Evolutionary conservation across 257 asterid species (phyloP), one percentile per base, ranked within the genome.

Genomic region (Solanum chmielewskii): DNA sequence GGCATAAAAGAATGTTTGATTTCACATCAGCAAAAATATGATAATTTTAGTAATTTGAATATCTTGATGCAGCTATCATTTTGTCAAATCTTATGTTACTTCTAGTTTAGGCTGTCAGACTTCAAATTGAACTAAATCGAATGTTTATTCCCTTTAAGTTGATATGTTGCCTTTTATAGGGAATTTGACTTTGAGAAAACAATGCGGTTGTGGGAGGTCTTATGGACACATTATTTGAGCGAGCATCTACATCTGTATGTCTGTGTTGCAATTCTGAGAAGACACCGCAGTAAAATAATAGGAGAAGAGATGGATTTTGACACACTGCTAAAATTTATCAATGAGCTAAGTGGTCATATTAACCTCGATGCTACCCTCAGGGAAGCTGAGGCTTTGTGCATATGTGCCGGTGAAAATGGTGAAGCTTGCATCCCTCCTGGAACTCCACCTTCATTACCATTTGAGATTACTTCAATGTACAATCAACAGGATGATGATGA

Each of bases 321-420:
- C 91, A 95, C 99, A 4, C 98, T 97, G 70, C 93, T 97, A 23
- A 97, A 97, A 86, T 97, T 97, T 87, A 97, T 97, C 87, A 97
- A 97, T 31, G 99, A 94, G 88, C 90, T 97, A 87, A 97, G 99
- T 49, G 98, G 98, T 86, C 94, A 92, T 8, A 96, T 97, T 16
- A 96, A 96, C 84, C 95, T 96, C n/a, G 98, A 96, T 86, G 88
- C 95, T 15, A 92, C 91, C 68, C 90, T 97, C n/a, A 90, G 99
- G 91, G 99, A 96, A 86, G 98, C 99, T 0, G 99, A 97, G 88
- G 99, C 99, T 41, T 91, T 96, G 49, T 97, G 98, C 86, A 90
- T 97, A 88, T 91, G 94, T 88, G 99, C 99, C 27, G 99, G 99
- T 85, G 99, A 97, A 92, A 94, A 96, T 76, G 99, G 99, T 35